Evolutionary conservation across 179 eudicot species (phyloP), one percentile per base, ranked within the genome.

Genomic region (Patellifolia procumbens): DNA sequence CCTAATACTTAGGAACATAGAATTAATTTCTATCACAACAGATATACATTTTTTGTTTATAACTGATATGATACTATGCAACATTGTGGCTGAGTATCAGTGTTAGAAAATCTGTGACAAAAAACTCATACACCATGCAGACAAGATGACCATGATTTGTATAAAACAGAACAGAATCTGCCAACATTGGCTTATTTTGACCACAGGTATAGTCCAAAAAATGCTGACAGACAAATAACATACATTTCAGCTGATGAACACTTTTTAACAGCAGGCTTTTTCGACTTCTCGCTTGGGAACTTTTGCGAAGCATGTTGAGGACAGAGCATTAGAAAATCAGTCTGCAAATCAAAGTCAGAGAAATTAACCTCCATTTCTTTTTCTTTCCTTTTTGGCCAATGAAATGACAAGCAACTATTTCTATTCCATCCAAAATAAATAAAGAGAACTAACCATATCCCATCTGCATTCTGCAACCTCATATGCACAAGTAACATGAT

Each of bases 401-500:
- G 10, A 6, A 46, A 15, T 58, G 53, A 37, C 35, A 70, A 68
- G 7, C 63, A 77, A 16, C 3, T 16, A 13, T 31, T 59, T 22
- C 4, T 20, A 24, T 37, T 5, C 13, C 17, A 10, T 35, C 8
- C 26, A 24, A 71, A 7, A 29, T 37, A 15, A 39, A 20, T 1
- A 42, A 42, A 28, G 72, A 37, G 31, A 55, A 82, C 94, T 87
- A 79, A 92, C 97, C 53, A 77, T 68, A 70, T 95, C 97, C 98
- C 98, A 95, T 91, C 95, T 90, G 84, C 97, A 92, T 63, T 59
- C 88, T 63, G 60, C 51, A 70, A 86, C 62, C 45, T 82, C 84
- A 65, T 78, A 77, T 45, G 97, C 97, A 83, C 98, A 92, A 31
- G 97, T 92, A 39, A 80, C 97, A 73, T 95, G 98, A 77, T 91